These are phyloP conservation scores for Sporopachydermia cereana DNA, from an alignment of 1,139 yeast genomes.

Conservation along the genomic window DNA sequence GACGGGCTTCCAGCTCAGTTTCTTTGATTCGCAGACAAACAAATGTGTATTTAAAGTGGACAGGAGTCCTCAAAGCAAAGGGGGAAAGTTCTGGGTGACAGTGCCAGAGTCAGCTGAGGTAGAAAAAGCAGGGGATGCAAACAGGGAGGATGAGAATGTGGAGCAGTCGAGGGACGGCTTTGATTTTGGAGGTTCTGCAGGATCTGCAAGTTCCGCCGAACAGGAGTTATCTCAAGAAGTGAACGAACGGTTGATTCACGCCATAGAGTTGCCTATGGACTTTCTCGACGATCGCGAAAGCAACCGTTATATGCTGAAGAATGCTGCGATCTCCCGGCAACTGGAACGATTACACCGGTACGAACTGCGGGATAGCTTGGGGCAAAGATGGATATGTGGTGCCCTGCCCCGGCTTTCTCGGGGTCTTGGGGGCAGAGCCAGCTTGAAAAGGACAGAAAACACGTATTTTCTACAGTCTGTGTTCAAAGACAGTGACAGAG, in stretches of 20 bases:
- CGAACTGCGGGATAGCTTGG: conserved; percentile 21
- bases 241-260: conserved; percentile 2
- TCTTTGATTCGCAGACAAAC: not conserved
- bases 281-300: not conserved
- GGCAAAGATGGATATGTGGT: conserved; percentile 31
- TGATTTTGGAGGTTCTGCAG: not conserved
- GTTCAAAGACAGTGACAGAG: conserved; percentile 10
- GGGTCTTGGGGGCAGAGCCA: conserved; percentile 11
- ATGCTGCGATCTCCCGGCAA: not conserved
- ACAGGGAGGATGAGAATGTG: not conserved
- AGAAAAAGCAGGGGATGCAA: not conserved
- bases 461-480: conserved; percentile 11
- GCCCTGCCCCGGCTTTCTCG: conserved; percentile 28
- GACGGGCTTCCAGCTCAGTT: not conserved
- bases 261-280: conserved; percentile 1
- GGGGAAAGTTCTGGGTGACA: not conserved
- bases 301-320: not conserved
- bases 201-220: not conserved
- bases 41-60: not conserved
- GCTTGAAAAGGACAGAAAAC: conserved; percentile 9
- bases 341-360: conserved; percentile 1
- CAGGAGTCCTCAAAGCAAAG: not conserved
- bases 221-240: not conserved
- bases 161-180: not conserved
- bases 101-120: not conserved